Evolutionary conservation across 495 filamentous ascomycete species (phyloP).

Genomic region (Penicillium chermesinum): DNA sequence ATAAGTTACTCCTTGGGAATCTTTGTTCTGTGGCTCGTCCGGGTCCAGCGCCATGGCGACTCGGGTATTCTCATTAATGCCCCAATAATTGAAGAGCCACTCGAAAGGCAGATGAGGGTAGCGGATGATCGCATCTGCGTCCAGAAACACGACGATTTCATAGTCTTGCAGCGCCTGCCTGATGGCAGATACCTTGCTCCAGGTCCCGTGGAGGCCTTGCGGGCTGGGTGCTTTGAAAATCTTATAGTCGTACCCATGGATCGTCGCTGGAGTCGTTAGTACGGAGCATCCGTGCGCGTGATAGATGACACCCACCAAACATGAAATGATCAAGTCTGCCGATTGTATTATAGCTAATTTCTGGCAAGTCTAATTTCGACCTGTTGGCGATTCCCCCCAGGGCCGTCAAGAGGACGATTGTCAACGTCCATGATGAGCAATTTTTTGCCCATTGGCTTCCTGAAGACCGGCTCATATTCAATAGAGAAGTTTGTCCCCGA

Average conservation of each 20-base stretch:
- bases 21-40: conserved; percentile 20
- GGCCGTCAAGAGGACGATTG: conserved; percentile 23
- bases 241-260: conserved; percentile 52
- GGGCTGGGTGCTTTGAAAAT: conserved; percentile 30
- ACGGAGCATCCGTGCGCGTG: background rate
- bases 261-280: conserved; percentile 24
- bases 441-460: conserved; percentile 24
- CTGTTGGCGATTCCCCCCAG: background rate
- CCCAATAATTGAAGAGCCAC: conserved; percentile 52
- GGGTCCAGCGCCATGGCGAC: conserved; percentile 44
- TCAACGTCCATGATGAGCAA: conserved; percentile 39
- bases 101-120: conserved; percentile 46
- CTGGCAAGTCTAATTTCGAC: conserved; percentile 22
- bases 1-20: conserved; percentile 22
- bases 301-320: conserved; percentile 19
- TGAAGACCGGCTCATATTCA: conserved; percentile 4
- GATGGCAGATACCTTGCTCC: conserved; percentile 46
- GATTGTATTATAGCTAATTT: conserved; percentile 13
- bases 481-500: background rate
- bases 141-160: conserved; percentile 46
- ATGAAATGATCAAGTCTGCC: conserved; percentile 39
- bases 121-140: conserved; percentile 45
- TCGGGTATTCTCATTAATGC: conserved; percentile 33
- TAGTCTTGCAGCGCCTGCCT: conserved; percentile 37
- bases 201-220: conserved; percentile 26